Base-by-base conservation (phyloP, 2,329 filamentous ascomycete genomes). In the Botrytis aclada region DNA sequence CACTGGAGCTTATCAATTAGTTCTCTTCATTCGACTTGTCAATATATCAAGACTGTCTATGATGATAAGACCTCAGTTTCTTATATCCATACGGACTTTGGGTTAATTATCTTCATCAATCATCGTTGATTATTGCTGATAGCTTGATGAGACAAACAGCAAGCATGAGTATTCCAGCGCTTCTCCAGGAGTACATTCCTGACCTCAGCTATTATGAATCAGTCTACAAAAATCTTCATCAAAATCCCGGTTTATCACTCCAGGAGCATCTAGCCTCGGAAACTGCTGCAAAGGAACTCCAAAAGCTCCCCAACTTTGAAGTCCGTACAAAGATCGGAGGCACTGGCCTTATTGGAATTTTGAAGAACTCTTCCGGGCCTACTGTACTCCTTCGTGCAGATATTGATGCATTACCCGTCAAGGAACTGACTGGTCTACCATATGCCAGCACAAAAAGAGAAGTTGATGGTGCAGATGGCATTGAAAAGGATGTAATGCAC, bases 401-500 rank as follows among this genome's bases (percentile, higher is more conserved):
- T 72, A 88, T 90, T 71, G 89, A 92, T 77, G 89, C 84, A 0
- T 80, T 91, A 0, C 89, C 89, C 0, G 82, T 91, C 0, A 77
- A 84, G 73, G 89, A 91, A 79, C 80, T 83, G 39, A 90, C 88
- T 0, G 85, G 84, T 0, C 80, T 91, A 0, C 77, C 81, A 0
- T 91, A 90, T 77, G 87, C 88, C 0, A 88, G 87, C 76, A 85
- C 78, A 12, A 82, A 71, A 22, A 51, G 60, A 4, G 74, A 75
- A 61, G 39, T 76, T 8, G 75, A 79, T 72, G 81, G 81, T 54
- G 84, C 86, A 76, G 74, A 77, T 76, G 87, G 87, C 0, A 79
- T 82, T 0, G 82, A 84, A 71, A 86, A 86, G 71, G 86, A 87
- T 0, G 86, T 89, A 0, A 91, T 92, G 89, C 90, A 92, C 81